A percentile compares a stretch with the other conserved stretches of the same genome.
These are phyloP conservation scores for Eucalyptus sp. DNA, from an alignment of 345 rosid genomes.

Conservation along the genomic window DNA sequence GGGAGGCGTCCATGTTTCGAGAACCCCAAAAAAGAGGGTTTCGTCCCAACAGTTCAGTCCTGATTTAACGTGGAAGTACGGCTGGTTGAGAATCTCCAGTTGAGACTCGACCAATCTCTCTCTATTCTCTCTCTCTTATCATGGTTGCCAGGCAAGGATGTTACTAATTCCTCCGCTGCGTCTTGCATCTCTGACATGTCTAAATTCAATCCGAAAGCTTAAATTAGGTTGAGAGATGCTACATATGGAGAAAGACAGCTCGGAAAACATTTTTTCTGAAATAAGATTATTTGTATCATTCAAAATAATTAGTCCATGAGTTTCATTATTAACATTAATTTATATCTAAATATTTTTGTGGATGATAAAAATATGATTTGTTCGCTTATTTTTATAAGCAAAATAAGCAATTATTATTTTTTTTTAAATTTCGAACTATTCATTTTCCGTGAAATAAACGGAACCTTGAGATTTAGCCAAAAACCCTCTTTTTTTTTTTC, in stretches of 20 bases:
- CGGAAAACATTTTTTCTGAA: no score
- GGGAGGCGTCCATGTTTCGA: not conserved
- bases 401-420: no score
- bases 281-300: no score
- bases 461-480: no score
- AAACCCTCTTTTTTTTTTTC: no score
- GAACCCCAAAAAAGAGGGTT: not conserved
- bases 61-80: not conserved
- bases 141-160: not conserved
- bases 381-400: not conserved
- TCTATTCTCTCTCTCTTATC: not conserved
- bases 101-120: not conserved
- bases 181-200: not conserved
- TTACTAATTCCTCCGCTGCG: not conserved
- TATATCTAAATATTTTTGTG: no score
- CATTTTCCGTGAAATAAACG: accelerated
- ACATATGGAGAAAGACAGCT: not conserved
- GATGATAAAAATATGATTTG: no score
- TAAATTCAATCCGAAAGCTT: not conserved
- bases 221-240: not conserved
- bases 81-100: not conserved
- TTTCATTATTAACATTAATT: no score
- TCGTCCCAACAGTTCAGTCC: not conserved
- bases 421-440: no score
- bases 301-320: no score